These are phyloP conservation scores for Pueraria montana DNA, from an alignment of 306 rosid species.

Conservation along the genomic window DNA sequence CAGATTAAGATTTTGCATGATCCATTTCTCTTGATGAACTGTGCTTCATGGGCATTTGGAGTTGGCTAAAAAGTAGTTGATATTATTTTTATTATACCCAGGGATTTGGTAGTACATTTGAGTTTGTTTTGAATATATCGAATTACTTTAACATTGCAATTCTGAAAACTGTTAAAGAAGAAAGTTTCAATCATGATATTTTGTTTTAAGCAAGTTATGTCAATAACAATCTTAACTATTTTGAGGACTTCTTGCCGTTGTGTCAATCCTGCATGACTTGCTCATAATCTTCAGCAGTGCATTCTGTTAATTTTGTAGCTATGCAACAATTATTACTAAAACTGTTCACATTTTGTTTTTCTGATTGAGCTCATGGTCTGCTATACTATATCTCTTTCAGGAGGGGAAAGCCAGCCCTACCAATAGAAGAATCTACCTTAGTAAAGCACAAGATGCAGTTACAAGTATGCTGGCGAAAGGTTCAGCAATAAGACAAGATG, in stretches of 20 bases:
- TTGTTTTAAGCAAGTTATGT: slow-evolving; percentile 1
- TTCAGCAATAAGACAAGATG: slow-evolving; percentile 91
- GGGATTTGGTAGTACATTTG: slow-evolving; percentile 7
- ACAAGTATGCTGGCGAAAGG: slow-evolving; percentile 80
- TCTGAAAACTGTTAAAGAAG: slow-evolving; percentile 15
- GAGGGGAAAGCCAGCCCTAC: slow-evolving; percentile 60
- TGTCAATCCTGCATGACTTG: slow-evolving; percentile 7
- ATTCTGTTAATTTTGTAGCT: slow-evolving; percentile 14
- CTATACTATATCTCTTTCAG: slow-evolving; percentile 40
- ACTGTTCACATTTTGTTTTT: not conserved
- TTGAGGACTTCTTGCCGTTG: not conserved
- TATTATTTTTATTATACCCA: not conserved
- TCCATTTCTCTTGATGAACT: not conserved
- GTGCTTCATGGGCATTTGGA: slow-evolving; percentile 25
- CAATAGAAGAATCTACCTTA: slow-evolving; percentile 75
- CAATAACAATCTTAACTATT: not conserved
- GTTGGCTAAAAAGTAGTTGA: not conserved
- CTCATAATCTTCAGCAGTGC: slow-evolving; percentile 23
- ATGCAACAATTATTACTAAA: not conserved
- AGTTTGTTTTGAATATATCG: not conserved
- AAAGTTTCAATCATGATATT: not conserved
- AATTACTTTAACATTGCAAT: slow-evolving; percentile 19
- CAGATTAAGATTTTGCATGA: slow-evolving; percentile 24
- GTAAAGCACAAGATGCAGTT: slow-evolving; percentile 85
- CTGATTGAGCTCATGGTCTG: slow-evolving; percentile 29